Evolutionary conservation across 441 rosid genomes (phyloP).

Genomic region (Syzygium syzygioides): DNA sequence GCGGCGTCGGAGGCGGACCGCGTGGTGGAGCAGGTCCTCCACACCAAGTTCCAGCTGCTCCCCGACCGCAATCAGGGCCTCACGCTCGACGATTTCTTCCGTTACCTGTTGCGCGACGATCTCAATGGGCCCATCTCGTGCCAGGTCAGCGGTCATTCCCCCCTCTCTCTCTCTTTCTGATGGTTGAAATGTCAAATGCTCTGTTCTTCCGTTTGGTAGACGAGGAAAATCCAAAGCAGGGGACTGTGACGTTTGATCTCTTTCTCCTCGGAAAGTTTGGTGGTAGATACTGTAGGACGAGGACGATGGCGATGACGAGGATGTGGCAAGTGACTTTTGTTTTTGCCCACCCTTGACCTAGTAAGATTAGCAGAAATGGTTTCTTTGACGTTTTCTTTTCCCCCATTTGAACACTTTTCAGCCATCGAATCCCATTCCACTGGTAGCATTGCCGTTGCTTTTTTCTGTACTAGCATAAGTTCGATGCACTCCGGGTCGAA

Average conservation of each 20-base stretch:
- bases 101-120: conserved; percentile 36
- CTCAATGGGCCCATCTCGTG: conserved; percentile 41
- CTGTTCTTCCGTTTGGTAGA: background rate
- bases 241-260: background rate
- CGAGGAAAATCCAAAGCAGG: background rate
- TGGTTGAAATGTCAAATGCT: background rate
- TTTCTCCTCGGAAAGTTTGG: background rate
- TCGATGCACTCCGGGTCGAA: background rate
- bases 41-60: background rate
- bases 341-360: background rate
- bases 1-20: conserved; percentile 31
- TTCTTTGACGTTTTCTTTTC: background rate
- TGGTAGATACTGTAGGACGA: background rate
- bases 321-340: background rate
- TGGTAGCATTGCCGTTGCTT: background rate
- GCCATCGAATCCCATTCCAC: background rate
- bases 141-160: conserved; percentile 2
- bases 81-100: conserved; percentile 50
- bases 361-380: background rate
- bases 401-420: background rate
- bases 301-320: background rate
- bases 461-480: background rate
- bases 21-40: conserved; percentile 32
- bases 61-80: conserved; percentile 26
- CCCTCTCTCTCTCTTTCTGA: background rate